Base-by-base conservation (phyloP, 352 stramenopile species). In the Globisporangium parvum region DNA sequence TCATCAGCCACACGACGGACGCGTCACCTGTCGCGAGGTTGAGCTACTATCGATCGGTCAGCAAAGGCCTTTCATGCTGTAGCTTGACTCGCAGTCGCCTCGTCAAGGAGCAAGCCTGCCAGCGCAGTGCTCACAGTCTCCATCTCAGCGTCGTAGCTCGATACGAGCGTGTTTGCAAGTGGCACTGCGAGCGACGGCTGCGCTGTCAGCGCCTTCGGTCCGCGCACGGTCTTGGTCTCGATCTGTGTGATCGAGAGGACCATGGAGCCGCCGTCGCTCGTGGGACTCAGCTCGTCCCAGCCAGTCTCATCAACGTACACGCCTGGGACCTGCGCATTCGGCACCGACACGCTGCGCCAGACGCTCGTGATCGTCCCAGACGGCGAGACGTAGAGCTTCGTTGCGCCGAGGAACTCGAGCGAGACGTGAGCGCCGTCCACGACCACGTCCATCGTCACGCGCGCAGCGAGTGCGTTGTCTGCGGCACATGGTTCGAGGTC, bases 221-320 rank as follows among this genome's bases (percentile, higher is more conserved):
- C 31, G 3, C 31, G 31, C 11, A 12, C 21, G 2, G 39, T 20
- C 51, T 48, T 57, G 51, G 24, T 49, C 18, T 37, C 23, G 18
- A 57, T 11, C 0, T 48, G 41, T 18, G 40, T 50, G n/a, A 41
- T 42, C 17, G 18, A 33, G 39, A 57, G 40, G 8, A 47, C 26
- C 24, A 41, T 24, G 10, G 51, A 26, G 24, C 51, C 39, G 23
- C 24, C 31, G 18, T 47, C 20, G 3, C 4, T 3, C 10, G 51
- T 57, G 17, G 53, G 18, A 0, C 18, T 14, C 1, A 60, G 18
- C 47, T 42, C 46, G 1, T 50, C 33, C 55, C 55, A 60, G 2
- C 55, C 23, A 0, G 18, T 48, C 14, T 60, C 55, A 8, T 60
- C 17, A 18, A 55, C 23, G 18, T 10, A 55, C 1, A 60, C 54